A percentile compares a stretch with the other conserved stretches of the same genome.
These are phyloP conservation scores for Lecanicillium sp. DNA, from an alignment of 2,329 filamentous ascomycete genomes.

Conservation along the genomic window DNA sequence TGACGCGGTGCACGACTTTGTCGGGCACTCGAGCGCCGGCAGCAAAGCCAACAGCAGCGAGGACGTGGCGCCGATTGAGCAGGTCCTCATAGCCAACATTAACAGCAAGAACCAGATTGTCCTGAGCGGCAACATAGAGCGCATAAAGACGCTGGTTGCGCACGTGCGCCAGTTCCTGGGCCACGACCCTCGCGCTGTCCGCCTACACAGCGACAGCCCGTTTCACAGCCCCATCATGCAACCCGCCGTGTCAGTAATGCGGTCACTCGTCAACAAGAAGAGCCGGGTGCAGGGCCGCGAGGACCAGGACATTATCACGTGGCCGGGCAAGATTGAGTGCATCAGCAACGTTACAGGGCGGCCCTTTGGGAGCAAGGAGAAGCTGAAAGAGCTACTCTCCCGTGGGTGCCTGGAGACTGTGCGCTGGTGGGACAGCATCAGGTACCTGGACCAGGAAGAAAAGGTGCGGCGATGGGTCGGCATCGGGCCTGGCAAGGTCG, in stretches of 20 bases:
- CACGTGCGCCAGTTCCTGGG: constrained; percentile 85
- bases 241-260: constrained; percentile 71
- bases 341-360: constrained; percentile 80
- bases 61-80: constrained; percentile 68
- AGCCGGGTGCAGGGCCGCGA: constrained; percentile 46
- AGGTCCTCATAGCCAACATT: constrained; percentile 87
- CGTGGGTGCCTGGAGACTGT: constrained; percentile 87
- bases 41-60: constrained; percentile 60
- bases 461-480: constrained; percentile 82
- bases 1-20: constrained; percentile 68
- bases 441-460: constrained; percentile 77
- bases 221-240: constrained; percentile 92
- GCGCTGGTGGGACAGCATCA: constrained; percentile 88
- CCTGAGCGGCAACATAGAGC: constrained; percentile 75
- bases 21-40: constrained; percentile 59
- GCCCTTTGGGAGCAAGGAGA: constrained; percentile 65
- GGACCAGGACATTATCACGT: constrained; percentile 60
- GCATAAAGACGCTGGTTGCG: constrained; percentile 72
- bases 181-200: constrained; percentile 82
- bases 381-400: constrained; percentile 73
- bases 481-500: constrained; percentile 89
- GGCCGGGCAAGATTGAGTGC: constrained; percentile 68
- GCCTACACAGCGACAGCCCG: constrained; percentile 78
- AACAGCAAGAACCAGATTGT: constrained; percentile 97
- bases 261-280: constrained; percentile 53